phyloP scores from a whole-genome alignment of 805 yeast species.

The Suhomyces tanzawaensis region DNA sequence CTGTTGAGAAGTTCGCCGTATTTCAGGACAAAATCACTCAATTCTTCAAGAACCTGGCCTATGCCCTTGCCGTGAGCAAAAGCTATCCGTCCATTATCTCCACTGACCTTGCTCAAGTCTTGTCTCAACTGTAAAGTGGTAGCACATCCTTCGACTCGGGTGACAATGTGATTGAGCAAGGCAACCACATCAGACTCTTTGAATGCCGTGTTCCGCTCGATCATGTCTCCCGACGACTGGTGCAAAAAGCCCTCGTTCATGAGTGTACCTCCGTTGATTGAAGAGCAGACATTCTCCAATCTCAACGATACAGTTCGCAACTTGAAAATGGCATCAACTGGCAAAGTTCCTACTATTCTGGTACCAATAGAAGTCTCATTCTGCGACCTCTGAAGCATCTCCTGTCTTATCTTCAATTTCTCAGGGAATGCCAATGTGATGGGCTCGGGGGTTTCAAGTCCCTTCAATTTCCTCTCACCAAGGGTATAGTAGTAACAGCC shows the following conservation, averaged over 20 bases:
- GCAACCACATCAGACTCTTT: constrained; percentile 46
- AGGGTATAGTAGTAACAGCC: constrained; percentile 67
- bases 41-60: constrained; percentile 25
- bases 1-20: no score
- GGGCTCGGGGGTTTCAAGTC: constrained; percentile 88
- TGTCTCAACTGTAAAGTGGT: constrained; percentile 34
- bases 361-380: constrained; percentile 29
- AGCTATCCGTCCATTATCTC: constrained; percentile 22
- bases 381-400: constrained; percentile 30
- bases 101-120: constrained; percentile 21
- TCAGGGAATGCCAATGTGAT: constrained; percentile 78
- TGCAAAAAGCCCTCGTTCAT: constrained; percentile 26
- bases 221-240: constrained; percentile 24
- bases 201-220: constrained; percentile 19
- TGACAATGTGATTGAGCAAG: constrained; percentile 61
- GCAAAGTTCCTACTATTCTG: constrained; percentile 36
- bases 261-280: constrained; percentile 42
- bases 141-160: constrained; percentile 65
- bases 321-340: constrained; percentile 46
- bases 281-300: constrained; percentile 57
- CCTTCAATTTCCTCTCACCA: constrained; percentile 90
- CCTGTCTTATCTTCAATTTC: constrained; percentile 58
- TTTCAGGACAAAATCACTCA: constrained; percentile 13
- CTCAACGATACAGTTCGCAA: constrained; percentile 54
- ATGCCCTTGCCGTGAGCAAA: constrained; percentile 19